Evolutionary conservation across 2,329 filamentous ascomycete genomes (phyloP).

Genomic region (Reticulascus tulasneorum): DNA sequence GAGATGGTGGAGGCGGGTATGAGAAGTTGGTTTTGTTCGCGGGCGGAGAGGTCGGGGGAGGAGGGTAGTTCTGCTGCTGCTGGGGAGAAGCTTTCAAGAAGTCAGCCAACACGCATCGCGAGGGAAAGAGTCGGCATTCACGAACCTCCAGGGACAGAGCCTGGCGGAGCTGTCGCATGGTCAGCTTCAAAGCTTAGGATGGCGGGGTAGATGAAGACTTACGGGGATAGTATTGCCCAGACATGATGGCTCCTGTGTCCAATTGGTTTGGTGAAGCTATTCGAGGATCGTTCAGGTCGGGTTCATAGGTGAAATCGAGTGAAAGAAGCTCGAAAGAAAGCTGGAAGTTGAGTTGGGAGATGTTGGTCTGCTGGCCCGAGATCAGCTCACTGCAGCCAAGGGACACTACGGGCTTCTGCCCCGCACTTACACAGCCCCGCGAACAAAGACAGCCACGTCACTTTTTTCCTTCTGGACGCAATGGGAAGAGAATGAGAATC

Average conservation of each 20-base stretch:
- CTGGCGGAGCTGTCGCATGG: constrained; percentile 7
- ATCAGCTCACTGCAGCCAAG: constrained; percentile 5
- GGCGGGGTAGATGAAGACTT: constrained; percentile 6
- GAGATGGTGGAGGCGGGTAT: constrained; percentile 34
- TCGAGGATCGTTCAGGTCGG: too few species aligned
- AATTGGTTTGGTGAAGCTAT: neutral
- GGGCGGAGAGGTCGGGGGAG: constrained; percentile 44
- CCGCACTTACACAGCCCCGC: constrained; percentile 11
- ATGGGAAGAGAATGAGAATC: too few species aligned
- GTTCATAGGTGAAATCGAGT: neutral
- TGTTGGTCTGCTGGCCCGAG: constrained; percentile 1
- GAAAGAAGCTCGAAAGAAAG: neutral
- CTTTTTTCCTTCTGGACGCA: too few species aligned
- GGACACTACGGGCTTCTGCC: constrained; percentile 5
- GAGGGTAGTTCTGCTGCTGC: constrained; percentile 42
- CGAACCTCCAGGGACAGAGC: constrained; percentile 12
- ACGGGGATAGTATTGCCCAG: constrained; percentile 13
- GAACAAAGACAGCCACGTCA: neutral
- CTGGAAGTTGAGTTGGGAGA: neutral
- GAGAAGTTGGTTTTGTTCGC: constrained; percentile 42
- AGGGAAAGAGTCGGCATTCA: neutral
- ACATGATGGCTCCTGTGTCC: constrained; percentile 5
- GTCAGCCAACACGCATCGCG: constrained; percentile 5
- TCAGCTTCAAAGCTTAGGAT: constrained; percentile 7
- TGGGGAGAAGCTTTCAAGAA: constrained; percentile 10